Evolutionary conservation across 495 filamentous ascomycete genomes (phyloP).

Genomic region (Bryoglossum gracile): DNA sequence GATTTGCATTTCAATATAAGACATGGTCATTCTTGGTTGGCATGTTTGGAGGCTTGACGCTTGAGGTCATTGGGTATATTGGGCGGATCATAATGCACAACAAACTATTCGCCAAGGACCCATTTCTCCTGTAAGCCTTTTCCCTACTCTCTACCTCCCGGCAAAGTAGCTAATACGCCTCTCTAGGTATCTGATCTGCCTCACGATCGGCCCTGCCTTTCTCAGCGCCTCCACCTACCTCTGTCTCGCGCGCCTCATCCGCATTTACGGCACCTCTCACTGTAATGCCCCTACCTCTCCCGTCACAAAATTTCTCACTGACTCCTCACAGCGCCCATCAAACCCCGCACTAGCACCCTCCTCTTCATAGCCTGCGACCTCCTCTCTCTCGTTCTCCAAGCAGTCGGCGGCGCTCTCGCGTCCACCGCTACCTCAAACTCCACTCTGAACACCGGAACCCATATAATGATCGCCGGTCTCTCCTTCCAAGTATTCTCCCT

Average conservation of each 20-base stretch:
- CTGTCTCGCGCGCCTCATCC: slow-evolving; percentile 49
- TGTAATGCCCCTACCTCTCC: too few species aligned
- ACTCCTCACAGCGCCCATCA: too few species aligned
- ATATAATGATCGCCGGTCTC: slow-evolving; percentile 61
- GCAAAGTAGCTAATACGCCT: too few species aligned
- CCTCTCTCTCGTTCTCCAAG: slow-evolving; percentile 54
- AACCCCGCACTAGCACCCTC: slow-evolving; percentile 39
- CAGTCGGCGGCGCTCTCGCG: slow-evolving; percentile 50
- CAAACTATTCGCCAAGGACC: slow-evolving; percentile 31
- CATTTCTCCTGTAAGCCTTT: slow-evolving; percentile 29
- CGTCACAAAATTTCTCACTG: too few species aligned
- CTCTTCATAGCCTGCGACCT: slow-evolving; percentile 54
- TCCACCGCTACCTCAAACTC: slow-evolving; percentile 35
- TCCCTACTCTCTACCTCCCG: not conserved
- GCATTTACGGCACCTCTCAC: slow-evolving; percentile 52
- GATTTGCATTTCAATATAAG: slow-evolving; percentile 17
- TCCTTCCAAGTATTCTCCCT: slow-evolving; percentile 48
- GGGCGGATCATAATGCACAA: slow-evolving; percentile 34
- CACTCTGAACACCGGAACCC: slow-evolving; percentile 34
- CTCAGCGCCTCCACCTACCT: slow-evolving; percentile 55
- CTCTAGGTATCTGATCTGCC: slow-evolving; percentile 9
- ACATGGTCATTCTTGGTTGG: slow-evolving; percentile 33
- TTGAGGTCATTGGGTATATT: slow-evolving; percentile 36
- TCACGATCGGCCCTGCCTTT: slow-evolving; percentile 59
- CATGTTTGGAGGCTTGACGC: slow-evolving; percentile 31